Percentiles rank a stretch among this genome's conserved stretches.
These are phyloP conservation scores for Verbascum thapsus DNA, from an alignment of 257 asterid genomes.

Conservation along the genomic window DNA sequence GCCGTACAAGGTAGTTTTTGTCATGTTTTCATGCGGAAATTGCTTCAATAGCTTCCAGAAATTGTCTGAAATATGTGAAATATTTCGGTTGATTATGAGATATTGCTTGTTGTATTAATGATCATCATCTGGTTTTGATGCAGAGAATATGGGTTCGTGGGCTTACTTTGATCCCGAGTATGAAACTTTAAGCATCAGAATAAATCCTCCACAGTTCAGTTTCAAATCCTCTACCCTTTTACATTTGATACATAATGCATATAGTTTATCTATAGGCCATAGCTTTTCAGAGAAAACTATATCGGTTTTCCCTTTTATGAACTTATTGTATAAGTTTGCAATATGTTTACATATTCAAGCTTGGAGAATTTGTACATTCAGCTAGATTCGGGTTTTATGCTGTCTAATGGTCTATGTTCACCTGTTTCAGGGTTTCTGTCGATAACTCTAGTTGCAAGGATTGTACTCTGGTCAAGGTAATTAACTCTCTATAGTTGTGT, in stretches of 20 bases:
- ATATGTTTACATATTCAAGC: not conserved
- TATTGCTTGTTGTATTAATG: conserved; percentile 11
- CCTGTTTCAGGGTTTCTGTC: conserved; percentile 80
- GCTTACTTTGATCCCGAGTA: conserved; percentile 99
- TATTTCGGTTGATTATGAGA: not conserved
- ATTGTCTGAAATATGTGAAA: not conserved
- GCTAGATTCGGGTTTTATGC: conserved; percentile 24
- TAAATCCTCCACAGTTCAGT: conserved; percentile 94
- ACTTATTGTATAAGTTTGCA: not conserved
- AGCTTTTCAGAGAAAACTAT: not conserved
- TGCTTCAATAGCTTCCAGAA: not conserved
- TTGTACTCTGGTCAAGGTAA: conserved; percentile 94
- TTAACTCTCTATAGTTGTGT: too few species aligned
- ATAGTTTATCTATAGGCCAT: not conserved
- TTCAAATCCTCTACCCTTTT: conserved; percentile 21
- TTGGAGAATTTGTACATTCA: not conserved
- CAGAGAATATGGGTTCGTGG: conserved; percentile 78
- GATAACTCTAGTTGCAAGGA: conserved; percentile 86
- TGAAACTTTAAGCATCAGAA: conserved; percentile 90
- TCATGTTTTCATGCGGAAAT: not conserved
- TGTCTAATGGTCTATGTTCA: conserved; percentile 21
- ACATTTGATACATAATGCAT: conserved; percentile 20
- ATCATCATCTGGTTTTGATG: conserved; percentile 30
- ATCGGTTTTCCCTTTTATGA: not conserved
- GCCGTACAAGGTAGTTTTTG: conserved; percentile 30